Evolutionary conservation across 768 basidiomycete genomes (phyloP).

Genomic region (Naganishia vaughanmartiniae): DNA sequence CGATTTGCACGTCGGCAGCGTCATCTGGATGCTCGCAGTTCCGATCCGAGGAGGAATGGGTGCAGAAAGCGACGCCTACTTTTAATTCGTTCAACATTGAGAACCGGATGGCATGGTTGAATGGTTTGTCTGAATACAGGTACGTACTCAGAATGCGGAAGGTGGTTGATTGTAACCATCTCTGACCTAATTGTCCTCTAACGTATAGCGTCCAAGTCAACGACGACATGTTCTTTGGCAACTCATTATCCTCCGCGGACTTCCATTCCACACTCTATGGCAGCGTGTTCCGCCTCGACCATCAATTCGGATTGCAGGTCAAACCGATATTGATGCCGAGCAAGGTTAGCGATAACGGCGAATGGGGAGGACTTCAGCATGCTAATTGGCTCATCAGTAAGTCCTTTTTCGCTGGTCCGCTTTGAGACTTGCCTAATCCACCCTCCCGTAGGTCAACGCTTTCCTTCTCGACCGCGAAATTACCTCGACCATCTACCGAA

Average conservation of each 20-base stretch:
- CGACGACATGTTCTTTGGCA: conserved; percentile 51
- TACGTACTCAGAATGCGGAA: conserved; percentile 30
- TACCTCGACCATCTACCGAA: conserved; percentile 49
- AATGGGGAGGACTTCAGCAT: conserved; percentile 49
- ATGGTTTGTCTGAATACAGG: conserved; percentile 43
- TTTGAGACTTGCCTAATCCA: background rate
- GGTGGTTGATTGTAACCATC: background rate
- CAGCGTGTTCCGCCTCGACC: conserved; percentile 41
- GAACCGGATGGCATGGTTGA: conserved; percentile 40
- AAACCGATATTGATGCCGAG: conserved; percentile 30
- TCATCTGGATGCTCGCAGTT: background rate
- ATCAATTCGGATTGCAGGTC: conserved; percentile 35
- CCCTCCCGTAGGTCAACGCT: conserved; percentile 32
- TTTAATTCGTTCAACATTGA: conserved; percentile 51
- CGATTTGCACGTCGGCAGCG: background rate
- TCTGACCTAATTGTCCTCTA: background rate
- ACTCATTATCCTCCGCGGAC: conserved; percentile 36
- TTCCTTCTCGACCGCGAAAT: conserved; percentile 37
- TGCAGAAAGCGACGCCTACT: conserved; percentile 36
- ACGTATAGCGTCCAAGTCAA: conserved; percentile 41
- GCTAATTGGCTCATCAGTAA: conserved; percentile 41
- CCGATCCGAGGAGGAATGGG: conserved; percentile 39
- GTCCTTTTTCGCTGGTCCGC: background rate
- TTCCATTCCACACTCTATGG: conserved; percentile 48
- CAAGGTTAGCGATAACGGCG: conserved; percentile 39